Evolutionary conservation across 805 yeast species (phyloP), one percentile per base, ranked within the genome.

Genomic region (Starmerella apicola): DNA sequence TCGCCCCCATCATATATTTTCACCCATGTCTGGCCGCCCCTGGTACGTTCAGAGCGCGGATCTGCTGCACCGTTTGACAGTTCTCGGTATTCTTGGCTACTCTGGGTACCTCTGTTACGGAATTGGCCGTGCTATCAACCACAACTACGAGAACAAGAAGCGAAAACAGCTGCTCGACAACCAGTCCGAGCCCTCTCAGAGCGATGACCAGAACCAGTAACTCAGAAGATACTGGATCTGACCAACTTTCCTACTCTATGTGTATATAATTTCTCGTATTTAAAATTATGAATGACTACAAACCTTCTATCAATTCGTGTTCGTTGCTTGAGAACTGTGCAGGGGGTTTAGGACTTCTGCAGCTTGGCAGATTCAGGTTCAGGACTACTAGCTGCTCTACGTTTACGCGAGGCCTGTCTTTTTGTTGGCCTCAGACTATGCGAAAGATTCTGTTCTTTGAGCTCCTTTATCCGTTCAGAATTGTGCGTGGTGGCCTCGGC

Each of bases 11-110:
- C n/a, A n/a, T n/a, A n/a, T 27, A 6, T 8, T 13, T 17, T 21
- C 18, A 20, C 18, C 28, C 13, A 50, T 50, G 57, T 46, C 50
- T 10, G 51, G 58, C 28, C 52, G 66, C 55, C 81, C 86, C 34
- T 80, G 88, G 88, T 79, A 79, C 57, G 74, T 79, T 2, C 76
- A 73, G 58, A 74, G 71, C 3, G 72, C 82, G 2, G 88, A 80
- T 58, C 70, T 79, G 31, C 70, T 69, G 21, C 88, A 80, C 59
- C 77, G 88, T 62, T 58, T 78, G 43, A 76, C 83, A 0, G 85
- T 80, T 33, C 56, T 79, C 18, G 69, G 79, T 3, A 64, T 80
- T 23, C 70, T 76, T 17, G 86, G 86, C 21, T 62, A 53, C 38
- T 61, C 66, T 26, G 56, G 66, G 42, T 57, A 44, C 63, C 56